Conservation (phyloP, 1,284 basidiomycete genomes). For the Cutaneotrichosporon spelunceum region DNA sequence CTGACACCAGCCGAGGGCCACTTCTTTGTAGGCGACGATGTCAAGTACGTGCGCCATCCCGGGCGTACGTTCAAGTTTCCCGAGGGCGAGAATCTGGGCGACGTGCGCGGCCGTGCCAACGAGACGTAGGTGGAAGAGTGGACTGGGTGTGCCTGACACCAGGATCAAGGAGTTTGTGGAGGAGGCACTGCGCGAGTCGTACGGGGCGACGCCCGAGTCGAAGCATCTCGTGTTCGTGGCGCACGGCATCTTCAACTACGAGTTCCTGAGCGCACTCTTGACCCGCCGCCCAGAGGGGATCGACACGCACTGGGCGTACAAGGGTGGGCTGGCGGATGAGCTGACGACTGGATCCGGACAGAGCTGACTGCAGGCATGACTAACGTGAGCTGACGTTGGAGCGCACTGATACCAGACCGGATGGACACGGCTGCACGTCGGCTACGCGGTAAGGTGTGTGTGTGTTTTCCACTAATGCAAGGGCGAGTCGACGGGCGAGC, state of each 20-base stretch:
- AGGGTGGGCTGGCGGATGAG: constrained; percentile 38
- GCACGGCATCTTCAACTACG: constrained; percentile 53
- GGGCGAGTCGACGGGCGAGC: constrained; percentile 7
- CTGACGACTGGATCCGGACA: background rate
- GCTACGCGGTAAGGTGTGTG: constrained; percentile 43
- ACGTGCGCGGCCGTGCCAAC: constrained; percentile 47
- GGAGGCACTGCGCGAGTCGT: constrained; percentile 33
- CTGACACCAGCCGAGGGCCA: constrained; percentile 36
- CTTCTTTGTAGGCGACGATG: constrained; percentile 37
- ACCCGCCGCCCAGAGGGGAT: constrained; percentile 44
- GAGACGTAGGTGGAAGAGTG: constrained; percentile 42
- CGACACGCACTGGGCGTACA: constrained; percentile 46
- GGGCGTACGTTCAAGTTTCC: constrained; percentile 44
- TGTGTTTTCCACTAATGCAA: background rate
- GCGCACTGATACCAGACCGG: constrained; percentile 43
- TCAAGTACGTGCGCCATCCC: constrained; percentile 36
- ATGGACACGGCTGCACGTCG: constrained; percentile 53
- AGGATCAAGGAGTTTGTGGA: constrained; percentile 47
- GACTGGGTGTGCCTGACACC: background rate
- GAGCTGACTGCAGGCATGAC: constrained; percentile 44
- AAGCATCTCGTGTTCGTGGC: constrained; percentile 49
- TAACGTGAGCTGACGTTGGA: constrained; percentile 40
- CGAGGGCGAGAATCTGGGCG: constrained; percentile 47
- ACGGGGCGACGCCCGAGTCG: constrained; percentile 27
- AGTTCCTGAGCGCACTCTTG: constrained; percentile 45